Conservation (phyloP, 805 yeast species). For the Hanseniaspora vineae region DNA sequence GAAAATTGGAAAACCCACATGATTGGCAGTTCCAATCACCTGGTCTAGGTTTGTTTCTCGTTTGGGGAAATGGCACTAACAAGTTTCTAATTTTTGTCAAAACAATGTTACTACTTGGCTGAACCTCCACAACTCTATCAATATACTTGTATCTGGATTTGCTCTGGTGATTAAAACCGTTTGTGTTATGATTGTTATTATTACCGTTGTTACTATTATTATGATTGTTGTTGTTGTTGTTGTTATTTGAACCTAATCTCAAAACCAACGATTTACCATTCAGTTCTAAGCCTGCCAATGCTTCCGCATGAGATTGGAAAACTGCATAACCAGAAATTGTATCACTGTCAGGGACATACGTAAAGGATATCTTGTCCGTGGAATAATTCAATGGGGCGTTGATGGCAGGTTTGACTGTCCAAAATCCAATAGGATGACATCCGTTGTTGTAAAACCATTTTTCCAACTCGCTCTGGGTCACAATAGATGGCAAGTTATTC, state of each 20-base stretch:
- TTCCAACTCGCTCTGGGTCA: constrained; percentile 83
- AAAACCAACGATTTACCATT: constrained; percentile 46
- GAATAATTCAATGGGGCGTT: constrained; percentile 12
- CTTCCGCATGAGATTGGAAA: constrained; percentile 76
- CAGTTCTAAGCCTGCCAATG: constrained; percentile 61
- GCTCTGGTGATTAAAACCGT: constrained; percentile 12
- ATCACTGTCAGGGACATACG: constrained; percentile 31
- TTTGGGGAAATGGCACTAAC: constrained; percentile 71
- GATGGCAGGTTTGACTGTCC: constrained; percentile 61
- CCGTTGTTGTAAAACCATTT: constrained; percentile 85
- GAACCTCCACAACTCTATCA: constrained; percentile 70
- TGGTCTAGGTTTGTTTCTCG: constrained; percentile 82
- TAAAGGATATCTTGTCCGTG: constrained; percentile 5
- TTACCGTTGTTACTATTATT: constrained; percentile 18
- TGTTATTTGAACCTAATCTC: constrained; percentile 20
- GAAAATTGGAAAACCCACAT: constrained; percentile 91
- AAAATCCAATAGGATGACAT: constrained; percentile 75
- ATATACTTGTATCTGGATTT: constrained; percentile 14
- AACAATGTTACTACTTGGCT: constrained; percentile 69
- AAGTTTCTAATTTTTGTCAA: constrained; percentile 75
- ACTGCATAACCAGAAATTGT: constrained; percentile 72
- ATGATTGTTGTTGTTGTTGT: constrained; percentile 21
- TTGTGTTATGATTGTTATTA: constrained; percentile 25
- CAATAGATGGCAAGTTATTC: constrained; percentile 71
- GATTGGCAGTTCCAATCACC: constrained; percentile 98